phyloP scores from a whole-genome alignment of 768 basidiomycete species.

The Nevesoporus exiguus region DNA sequence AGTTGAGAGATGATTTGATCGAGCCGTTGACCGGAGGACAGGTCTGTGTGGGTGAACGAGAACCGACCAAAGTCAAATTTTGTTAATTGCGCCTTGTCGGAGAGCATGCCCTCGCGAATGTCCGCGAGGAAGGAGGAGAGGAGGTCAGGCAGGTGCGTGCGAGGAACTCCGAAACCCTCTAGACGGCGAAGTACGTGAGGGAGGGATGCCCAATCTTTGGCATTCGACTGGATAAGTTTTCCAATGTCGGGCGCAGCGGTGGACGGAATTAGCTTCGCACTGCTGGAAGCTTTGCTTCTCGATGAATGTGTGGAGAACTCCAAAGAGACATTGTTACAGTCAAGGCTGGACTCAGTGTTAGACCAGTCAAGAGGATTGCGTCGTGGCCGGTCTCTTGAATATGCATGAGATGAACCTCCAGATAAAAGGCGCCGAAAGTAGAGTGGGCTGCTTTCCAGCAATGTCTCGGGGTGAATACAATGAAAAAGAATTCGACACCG shows the following conservation, averaged over 20 bases:
- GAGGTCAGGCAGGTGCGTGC: conserved; percentile 36
- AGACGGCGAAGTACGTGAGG: conserved; percentile 39
- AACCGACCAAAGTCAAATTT: conserved; percentile 46
- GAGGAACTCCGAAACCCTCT: conserved; percentile 46
- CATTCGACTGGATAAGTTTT: conserved; percentile 35
- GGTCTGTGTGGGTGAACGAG: conserved; percentile 31
- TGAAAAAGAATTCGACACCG: conserved; percentile 18
- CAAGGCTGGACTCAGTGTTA: background rate
- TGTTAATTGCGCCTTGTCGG: conserved; percentile 10
- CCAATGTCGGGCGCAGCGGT: conserved; percentile 10
- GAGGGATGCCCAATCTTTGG: conserved; percentile 37
- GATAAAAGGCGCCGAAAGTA: conserved; percentile 20
- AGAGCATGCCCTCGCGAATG: conserved; percentile 35
- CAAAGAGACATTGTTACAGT: background rate
- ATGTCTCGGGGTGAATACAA: conserved; percentile 12
- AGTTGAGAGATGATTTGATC: conserved; percentile 51
- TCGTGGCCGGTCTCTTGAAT: background rate
- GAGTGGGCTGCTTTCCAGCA: conserved; percentile 18
- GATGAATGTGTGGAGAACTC: background rate
- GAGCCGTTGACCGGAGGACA: conserved; percentile 25
- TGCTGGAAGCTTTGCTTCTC: conserved; percentile 1
- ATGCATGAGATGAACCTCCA: background rate
- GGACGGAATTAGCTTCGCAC: conserved; percentile 1
- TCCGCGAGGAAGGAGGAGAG: conserved; percentile 41
- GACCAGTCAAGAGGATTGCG: conserved; percentile 3